These are phyloP conservation scores for Catunica adiposa DNA, from an alignment of 2,329 filamentous ascomycete genomes.

Conservation along the genomic window DNA sequence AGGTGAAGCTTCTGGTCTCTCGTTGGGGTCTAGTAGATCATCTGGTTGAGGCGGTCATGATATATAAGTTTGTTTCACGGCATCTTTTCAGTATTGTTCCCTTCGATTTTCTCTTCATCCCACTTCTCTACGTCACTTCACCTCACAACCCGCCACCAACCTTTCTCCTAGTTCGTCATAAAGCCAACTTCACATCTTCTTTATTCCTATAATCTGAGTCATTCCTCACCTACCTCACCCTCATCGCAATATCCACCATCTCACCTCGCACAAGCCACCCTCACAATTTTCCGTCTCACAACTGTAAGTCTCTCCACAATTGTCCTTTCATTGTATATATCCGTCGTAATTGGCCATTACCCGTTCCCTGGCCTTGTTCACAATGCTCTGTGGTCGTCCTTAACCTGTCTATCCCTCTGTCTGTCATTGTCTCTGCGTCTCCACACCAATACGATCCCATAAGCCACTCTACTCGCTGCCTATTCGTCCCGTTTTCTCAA, in stretches of 20 bases:
- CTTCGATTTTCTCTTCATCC: not conserved
- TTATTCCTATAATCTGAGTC: too few species aligned
- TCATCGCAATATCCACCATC: not conserved
- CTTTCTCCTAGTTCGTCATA: not conserved
- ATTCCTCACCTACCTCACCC: not conserved
- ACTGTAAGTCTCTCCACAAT: constrained; percentile 1
- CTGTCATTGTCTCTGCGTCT: too few species aligned
- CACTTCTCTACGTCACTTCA: not conserved
- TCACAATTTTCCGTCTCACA: not conserved
- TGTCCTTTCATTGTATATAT: not conserved
- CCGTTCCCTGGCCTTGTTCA: not conserved
- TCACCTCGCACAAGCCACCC: not conserved
- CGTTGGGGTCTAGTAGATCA: too few species aligned
- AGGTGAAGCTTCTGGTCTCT: too few species aligned
- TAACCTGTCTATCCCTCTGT: too few species aligned
- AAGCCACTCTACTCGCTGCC: too few species aligned
- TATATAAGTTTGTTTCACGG: too few species aligned
- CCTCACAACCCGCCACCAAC: not conserved
- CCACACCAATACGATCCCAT: too few species aligned
- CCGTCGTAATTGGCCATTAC: not conserved
- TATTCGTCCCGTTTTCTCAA: too few species aligned
- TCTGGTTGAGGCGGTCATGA: too few species aligned
- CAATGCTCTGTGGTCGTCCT: too few species aligned
- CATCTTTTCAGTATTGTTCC: not conserved
- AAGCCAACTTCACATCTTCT: too few species aligned